Percentiles rank a stretch among this genome's conserved stretches.
These are phyloP conservation scores for Apophysomyces trapeziformis DNA, from an alignment of 371 early-diverging fungal genomes.

Conservation along the genomic window DNA sequence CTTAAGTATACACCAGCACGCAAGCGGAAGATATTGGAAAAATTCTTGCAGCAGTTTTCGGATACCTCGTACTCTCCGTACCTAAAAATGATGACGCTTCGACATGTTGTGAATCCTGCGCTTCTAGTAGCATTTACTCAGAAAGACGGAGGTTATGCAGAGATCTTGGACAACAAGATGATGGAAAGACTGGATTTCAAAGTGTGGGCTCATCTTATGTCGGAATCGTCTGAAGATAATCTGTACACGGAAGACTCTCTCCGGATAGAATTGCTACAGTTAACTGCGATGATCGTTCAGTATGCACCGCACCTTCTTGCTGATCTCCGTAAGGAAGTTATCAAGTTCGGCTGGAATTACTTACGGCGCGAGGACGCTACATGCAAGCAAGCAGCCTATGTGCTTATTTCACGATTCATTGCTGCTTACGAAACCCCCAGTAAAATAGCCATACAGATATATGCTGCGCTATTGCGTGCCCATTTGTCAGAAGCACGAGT, in stretches of 20 bases:
- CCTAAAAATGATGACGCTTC: constrained; percentile 69
- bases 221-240: constrained; percentile 57
- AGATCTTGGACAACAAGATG: constrained; percentile 68
- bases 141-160: constrained; percentile 50
- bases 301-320: constrained; percentile 76
- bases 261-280: constrained; percentile 88
- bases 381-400: constrained; percentile 94
- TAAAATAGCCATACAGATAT: constrained; percentile 91
- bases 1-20: constrained; percentile 56
- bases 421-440: constrained; percentile 91
- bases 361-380: constrained; percentile 91
- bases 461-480: constrained; percentile 85
- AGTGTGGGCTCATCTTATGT: constrained; percentile 72
- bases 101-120: constrained; percentile 81
- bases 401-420: constrained; percentile 88
- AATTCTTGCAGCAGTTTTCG: constrained; percentile 69
- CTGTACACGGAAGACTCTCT: constrained; percentile 74
- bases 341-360: constrained; percentile 94
- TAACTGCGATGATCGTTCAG: constrained; percentile 89
- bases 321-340: constrained; percentile 89
- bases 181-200: constrained; percentile 70
- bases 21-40: constrained; percentile 69
- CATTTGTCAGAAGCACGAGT: constrained; percentile 84
- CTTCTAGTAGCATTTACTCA: constrained; percentile 65
- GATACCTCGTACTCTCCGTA: constrained; percentile 45